Percentiles rank a stretch among this genome's conserved stretches.
phyloP scores from a whole-genome alignment of 2,329 filamentous ascomycete species.

The Alternaria consortialis region DNA sequence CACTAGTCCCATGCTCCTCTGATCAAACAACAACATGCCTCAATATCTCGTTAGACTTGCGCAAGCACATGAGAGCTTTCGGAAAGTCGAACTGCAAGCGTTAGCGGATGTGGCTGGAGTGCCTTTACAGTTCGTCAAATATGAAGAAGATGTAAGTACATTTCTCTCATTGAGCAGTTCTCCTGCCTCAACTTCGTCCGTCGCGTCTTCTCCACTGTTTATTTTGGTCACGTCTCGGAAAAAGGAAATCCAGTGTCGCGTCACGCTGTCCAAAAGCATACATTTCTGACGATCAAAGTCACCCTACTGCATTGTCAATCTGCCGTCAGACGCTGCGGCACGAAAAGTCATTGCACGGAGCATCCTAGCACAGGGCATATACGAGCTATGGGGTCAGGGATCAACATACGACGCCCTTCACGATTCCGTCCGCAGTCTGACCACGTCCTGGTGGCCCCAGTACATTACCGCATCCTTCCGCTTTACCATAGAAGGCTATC shows the following conservation, averaged over 20 bases:
- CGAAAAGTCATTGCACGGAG: conserved; percentile 74
- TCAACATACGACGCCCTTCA: conserved; percentile 74
- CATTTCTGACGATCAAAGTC: conserved; percentile 64
- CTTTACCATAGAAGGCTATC: conserved; percentile 85
- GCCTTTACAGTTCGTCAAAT: conserved; percentile 76
- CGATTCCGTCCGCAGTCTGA: conserved; percentile 66
- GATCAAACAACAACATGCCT: conserved; percentile 46
- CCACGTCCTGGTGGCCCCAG: conserved; percentile 70
- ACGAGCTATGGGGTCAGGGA: conserved; percentile 87
- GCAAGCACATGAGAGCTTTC: conserved; percentile 91
- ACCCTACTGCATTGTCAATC: conserved; percentile 81
- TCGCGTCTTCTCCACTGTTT: conserved; percentile 4
- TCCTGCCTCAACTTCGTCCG: neutral
- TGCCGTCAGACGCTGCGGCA: conserved; percentile 71
- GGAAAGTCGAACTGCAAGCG: conserved; percentile 82
- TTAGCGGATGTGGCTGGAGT: conserved; percentile 75
- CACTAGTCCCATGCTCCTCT: neutral
- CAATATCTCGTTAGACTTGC: conserved; percentile 90
- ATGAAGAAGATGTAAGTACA: conserved; percentile 73
- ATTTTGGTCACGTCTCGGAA: neutral
- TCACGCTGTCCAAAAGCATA: neutral
- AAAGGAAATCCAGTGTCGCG: neutral
- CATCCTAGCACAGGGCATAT: conserved; percentile 82
- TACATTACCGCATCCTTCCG: conserved; percentile 78
- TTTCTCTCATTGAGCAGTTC: conserved; percentile 7